Evolutionary conservation across 371 early-diverging fungal species (phyloP).

Genomic region (Vairimorpha apis): DNA sequence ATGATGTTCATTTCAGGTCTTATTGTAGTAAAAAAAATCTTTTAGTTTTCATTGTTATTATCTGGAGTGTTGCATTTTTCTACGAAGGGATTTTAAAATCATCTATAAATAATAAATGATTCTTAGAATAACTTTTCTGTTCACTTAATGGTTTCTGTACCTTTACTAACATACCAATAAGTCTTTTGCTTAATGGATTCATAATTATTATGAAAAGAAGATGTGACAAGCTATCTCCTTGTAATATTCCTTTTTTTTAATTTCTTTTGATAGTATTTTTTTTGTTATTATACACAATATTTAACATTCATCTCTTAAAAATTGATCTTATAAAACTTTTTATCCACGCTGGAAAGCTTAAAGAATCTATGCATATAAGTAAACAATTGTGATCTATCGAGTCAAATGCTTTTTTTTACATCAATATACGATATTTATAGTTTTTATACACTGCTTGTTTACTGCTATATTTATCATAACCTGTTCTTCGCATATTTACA

Average conservation of each 20-base stretch:
- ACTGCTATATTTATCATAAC: no score
- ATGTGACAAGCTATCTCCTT: constrained; percentile 15
- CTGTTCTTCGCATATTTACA: no score
- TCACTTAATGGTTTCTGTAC: neutral
- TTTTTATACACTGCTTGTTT: no score
- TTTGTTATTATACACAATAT: no score
- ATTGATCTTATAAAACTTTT: no score
- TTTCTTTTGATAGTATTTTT: neutral
- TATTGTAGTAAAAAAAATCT: neutral
- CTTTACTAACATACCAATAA: constrained; percentile 1
- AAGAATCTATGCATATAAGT: no score
- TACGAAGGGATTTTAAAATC: neutral
- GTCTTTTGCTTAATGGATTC: constrained; percentile 22
- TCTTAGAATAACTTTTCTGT: neutral
- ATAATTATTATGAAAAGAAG: constrained; percentile 28
- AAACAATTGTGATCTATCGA: no score
- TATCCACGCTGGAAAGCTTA: no score
- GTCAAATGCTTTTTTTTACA: no score
- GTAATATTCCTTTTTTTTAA: constrained; percentile 20
- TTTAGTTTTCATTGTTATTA: constrained; percentile 4
- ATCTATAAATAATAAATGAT: neutral
- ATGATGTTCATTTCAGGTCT: neutral
- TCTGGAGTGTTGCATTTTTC: no score
- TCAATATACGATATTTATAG: no score
- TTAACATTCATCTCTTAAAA: no score